phyloP scores from a whole-genome alignment of 1,139 yeast species.

The Suhomyces guaymorum region DNA sequence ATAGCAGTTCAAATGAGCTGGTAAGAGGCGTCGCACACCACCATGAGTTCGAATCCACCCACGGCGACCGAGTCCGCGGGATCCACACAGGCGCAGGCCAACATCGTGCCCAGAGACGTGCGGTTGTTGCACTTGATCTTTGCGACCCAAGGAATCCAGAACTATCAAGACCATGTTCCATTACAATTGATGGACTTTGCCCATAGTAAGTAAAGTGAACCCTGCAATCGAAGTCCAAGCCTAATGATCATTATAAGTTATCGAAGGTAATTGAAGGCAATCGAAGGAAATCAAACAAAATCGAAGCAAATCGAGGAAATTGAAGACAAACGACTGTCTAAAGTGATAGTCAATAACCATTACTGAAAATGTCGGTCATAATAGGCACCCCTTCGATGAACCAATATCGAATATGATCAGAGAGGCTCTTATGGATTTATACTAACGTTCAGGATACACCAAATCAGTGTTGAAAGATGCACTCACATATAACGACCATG shows the following conservation, averaged over 20 bases:
- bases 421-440: conserved; percentile 3
- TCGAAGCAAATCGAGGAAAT: too few species aligned
- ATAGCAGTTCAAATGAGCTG: too few species aligned
- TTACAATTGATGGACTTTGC: conserved; percentile 96
- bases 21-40: too few species aligned
- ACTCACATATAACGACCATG: conserved; percentile 81
- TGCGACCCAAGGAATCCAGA: conserved; percentile 90
- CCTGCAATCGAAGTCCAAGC: too few species aligned
- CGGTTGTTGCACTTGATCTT: conserved; percentile 83
- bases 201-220: conserved; percentile 44
- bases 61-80: conserved; percentile 5
- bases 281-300: too few species aligned
- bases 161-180: conserved; percentile 94
- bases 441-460: conserved; percentile 62
- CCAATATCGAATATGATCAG: too few species aligned
- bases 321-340: too few species aligned
- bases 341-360: too few species aligned
- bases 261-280: too few species aligned
- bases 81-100: conserved; percentile 14
- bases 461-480: conserved; percentile 87
- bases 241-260: too few species aligned
- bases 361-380: too few species aligned
- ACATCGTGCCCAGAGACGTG: conserved; percentile 79
- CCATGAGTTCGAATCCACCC: conserved; percentile 12
- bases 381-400: too few species aligned